phyloP scores from a whole-genome alignment of 1,284 basidiomycete species.

The Ceratobasidium theobromae region DNA sequence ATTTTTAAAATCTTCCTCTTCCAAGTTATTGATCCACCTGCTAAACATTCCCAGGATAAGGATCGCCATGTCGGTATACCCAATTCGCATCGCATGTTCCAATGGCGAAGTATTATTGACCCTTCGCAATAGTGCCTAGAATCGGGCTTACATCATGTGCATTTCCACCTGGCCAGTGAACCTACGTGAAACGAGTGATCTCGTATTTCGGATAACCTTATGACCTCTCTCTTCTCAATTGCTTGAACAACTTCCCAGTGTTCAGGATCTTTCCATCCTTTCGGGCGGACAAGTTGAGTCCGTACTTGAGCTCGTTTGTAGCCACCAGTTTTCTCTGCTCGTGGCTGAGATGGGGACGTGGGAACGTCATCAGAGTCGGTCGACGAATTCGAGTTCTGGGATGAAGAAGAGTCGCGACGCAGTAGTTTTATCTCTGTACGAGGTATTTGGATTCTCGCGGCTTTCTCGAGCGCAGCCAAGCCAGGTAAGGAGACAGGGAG shows the following conservation, averaged over 20 bases:
- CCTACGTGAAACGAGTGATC: slow-evolving; percentile 74
- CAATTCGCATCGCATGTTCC: slow-evolving; percentile 78
- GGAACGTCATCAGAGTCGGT: background rate
- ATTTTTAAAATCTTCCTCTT: slow-evolving; percentile 65
- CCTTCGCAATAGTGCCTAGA: slow-evolving; percentile 67
- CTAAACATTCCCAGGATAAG: slow-evolving; percentile 77
- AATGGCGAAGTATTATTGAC: slow-evolving; percentile 46
- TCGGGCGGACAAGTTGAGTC: slow-evolving; percentile 2
- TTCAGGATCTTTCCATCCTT: slow-evolving; percentile 47
- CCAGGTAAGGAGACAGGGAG: slow-evolving; percentile 7
- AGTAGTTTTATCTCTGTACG: slow-evolving; percentile 9
- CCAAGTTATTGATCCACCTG: slow-evolving; percentile 74
- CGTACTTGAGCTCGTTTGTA: background rate
- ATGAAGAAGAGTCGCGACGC: slow-evolving; percentile 15
- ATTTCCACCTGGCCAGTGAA: slow-evolving; percentile 32
- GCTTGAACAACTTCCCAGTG: slow-evolving; percentile 73
- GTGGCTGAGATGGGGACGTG: slow-evolving; percentile 20
- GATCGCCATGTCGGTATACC: slow-evolving; percentile 71
- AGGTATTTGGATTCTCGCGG: slow-evolving; percentile 18
- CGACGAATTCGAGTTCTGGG: background rate
- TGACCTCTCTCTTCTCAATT: slow-evolving; percentile 69
- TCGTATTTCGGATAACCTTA: slow-evolving; percentile 49
- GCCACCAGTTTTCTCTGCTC: background rate
- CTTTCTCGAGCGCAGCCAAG: background rate
- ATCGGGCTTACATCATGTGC: slow-evolving; percentile 27